A percentile compares a stretch with the other conserved stretches of the same genome.
phyloP scores from a whole-genome alignment of 495 filamentous ascomycete genomes.

The Penicillium parvum region DNA sequence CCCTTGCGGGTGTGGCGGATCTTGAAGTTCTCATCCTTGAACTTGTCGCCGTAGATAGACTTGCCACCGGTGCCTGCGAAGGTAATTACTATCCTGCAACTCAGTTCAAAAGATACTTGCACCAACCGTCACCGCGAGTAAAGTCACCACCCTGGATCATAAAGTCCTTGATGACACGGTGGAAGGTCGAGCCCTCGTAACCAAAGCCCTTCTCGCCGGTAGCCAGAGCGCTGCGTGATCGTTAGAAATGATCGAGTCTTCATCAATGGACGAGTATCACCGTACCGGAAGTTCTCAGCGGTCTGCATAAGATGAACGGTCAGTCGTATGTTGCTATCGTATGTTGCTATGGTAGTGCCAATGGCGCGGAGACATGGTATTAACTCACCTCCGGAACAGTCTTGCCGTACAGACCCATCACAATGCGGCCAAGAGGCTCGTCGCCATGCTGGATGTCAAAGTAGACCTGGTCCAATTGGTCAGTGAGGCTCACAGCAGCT shows the following conservation, averaged over 20 bases:
- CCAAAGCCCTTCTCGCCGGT: slow-evolving; percentile 97
- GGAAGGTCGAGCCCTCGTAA: slow-evolving; percentile 92
- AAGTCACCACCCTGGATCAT: slow-evolving; percentile 99
- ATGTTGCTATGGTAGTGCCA: no score
- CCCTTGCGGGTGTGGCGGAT: slow-evolving; percentile 75
- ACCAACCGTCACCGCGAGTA: slow-evolving; percentile 77
- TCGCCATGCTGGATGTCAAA: slow-evolving; percentile 94
- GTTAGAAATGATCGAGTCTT: background rate
- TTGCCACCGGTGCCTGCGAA: slow-evolving; percentile 80
- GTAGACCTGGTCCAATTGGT: slow-evolving; percentile 57
- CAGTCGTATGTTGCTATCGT: background rate
- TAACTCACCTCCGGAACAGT: slow-evolving; percentile 78
- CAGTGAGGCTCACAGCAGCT: no score
- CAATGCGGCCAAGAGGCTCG: slow-evolving; percentile 76
- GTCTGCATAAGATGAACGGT: slow-evolving; percentile 51
- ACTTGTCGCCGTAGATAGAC: slow-evolving; percentile 95
- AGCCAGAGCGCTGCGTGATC: slow-evolving; percentile 62
- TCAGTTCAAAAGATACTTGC: background rate
- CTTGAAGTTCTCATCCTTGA: slow-evolving; percentile 99
- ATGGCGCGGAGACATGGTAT: background rate
- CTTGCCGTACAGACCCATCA: slow-evolving; percentile 95
- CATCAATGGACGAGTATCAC: no score
- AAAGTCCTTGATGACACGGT: slow-evolving; percentile 97
- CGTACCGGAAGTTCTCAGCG: slow-evolving; percentile 89
- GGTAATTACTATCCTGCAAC: slow-evolving; percentile 10